Percentiles rank a stretch among this genome's conserved stretches.
These are phyloP conservation scores for Sisymbrium irio DNA, from an alignment of 345 rosid species.

Conservation along the genomic window DNA sequence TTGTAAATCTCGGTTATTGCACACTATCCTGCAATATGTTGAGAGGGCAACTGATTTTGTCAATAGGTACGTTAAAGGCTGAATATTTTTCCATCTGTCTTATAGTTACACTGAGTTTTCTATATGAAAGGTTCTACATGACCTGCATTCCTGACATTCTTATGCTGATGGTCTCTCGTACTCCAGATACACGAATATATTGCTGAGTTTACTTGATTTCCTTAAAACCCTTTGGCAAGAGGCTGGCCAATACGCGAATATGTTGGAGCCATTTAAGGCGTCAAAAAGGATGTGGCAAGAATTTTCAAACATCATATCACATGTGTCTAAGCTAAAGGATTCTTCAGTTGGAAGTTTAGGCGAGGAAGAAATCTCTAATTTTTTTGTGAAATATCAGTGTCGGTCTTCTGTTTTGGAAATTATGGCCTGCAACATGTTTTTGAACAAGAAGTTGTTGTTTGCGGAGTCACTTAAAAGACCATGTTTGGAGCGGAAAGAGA, in stretches of 20 bases:
- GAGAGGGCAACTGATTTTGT: constrained; percentile 60
- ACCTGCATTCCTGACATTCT: constrained; percentile 20
- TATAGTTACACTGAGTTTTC: not conserved
- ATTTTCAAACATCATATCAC: constrained; percentile 46
- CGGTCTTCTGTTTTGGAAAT: constrained; percentile 71
- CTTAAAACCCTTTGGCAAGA: constrained; percentile 93
- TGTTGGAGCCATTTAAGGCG: constrained; percentile 54
- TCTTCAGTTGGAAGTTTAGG: constrained; percentile 39
- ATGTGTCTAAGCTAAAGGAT: constrained; percentile 38
- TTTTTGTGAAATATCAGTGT: constrained; percentile 57
- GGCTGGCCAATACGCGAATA: constrained; percentile 57
- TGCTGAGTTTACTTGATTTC: constrained; percentile 60
- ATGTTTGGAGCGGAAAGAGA: constrained; percentile 36
- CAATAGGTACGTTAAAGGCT: constrained; percentile 50
- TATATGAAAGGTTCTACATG: not conserved
- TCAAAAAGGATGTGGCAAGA: constrained; percentile 68
- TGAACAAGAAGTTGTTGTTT: constrained; percentile 65
- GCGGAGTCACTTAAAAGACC: constrained; percentile 50
- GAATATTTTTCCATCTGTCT: constrained; percentile 4
- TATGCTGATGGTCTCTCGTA: constrained; percentile 25
- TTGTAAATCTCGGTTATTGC: constrained; percentile 47
- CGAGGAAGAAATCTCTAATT: constrained; percentile 43
- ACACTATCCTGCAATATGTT: constrained; percentile 47
- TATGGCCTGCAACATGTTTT: constrained; percentile 73
- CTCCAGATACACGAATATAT: constrained; percentile 59